Evolutionary conservation across 805 yeast genomes (phyloP).

Genomic region (Clavispora carvajalis): DNA sequence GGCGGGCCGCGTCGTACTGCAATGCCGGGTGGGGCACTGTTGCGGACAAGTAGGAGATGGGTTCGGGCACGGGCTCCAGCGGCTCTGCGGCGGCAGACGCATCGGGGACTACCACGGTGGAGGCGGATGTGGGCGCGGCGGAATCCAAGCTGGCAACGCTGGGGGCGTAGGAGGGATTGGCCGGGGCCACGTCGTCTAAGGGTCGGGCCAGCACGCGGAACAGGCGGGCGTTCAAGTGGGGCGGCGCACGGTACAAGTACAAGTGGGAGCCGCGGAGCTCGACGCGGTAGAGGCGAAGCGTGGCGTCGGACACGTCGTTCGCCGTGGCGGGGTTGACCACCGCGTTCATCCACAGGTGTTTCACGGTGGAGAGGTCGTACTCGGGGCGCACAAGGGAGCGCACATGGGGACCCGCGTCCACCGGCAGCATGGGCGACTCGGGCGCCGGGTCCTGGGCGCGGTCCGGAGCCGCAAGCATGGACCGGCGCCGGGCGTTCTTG

Average conservation of each 20-base stretch:
- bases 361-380: conserved; percentile 26
- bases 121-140: not conserved
- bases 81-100: conserved; percentile 13
- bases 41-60: conserved; percentile 22
- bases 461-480: conserved; percentile 6
- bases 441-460: conserved; percentile 5
- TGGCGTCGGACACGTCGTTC: conserved; percentile 20
- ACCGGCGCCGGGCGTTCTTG: conserved; percentile 14
- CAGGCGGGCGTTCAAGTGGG: conserved; percentile 14
- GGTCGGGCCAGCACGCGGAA: conserved; percentile 4
- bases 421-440: too few species aligned
- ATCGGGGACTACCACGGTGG: conserved; percentile 14
- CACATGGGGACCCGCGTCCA: too few species aligned
- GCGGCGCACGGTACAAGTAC: conserved; percentile 40
- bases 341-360: conserved; percentile 36
- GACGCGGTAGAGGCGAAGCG: conserved; percentile 14
- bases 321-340: conserved; percentile 29
- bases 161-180: not conserved
- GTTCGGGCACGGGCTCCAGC: conserved; percentile 13
- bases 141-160: not conserved
- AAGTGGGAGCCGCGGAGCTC: conserved; percentile 61
- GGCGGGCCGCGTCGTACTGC: conserved; percentile 39
- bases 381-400: conserved; percentile 22
- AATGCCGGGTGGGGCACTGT: conserved; percentile 34
- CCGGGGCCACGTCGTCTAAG: conserved; percentile 1